Evolutionary conservation across 257 asterid genomes (phyloP), one percentile per base, ranked within the genome.

Genomic region (Marsdenia floribunda): DNA sequence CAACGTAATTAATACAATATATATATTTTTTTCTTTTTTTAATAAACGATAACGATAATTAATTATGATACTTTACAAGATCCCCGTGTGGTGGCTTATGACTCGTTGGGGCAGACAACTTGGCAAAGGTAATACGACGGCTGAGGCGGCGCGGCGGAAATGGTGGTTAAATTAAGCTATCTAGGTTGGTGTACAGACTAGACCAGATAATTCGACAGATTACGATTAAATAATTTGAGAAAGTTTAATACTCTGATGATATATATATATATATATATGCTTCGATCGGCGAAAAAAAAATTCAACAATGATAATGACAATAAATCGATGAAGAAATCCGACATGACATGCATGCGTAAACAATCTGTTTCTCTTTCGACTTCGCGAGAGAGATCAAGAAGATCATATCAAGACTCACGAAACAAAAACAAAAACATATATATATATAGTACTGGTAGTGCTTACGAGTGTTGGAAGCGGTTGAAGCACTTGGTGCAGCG

Each of bases 381-480:
- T 0, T 44, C 49, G 33, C 49, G 33, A 29, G 12, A 44, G 12
- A 44, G 3, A 5, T 12, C 47, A 16, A 64, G 24, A 37, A 6
- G 3, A 55, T 42, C 49, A 55, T 22, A 55, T 55, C 10, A 57
- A 63, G n/a, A 16, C 46, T 29, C 33, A 26, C 4, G n/a, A 54
- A 22, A 37, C 7, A 7, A 4, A 65, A 33, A 71, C 47, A 53
- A 53, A 44, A n/a, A 50, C 19, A 8, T 11, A 47, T 4, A 12
- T 52, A 52, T 4, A 16, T 15, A 46, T 8, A 18, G 70, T 2
- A 16, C 49, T 3, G 74, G 35, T 1, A 49, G 40, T 46, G 73
- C 91, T 0, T 89, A 93, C 98, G 93, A 86, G 97, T 93, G 98
- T 69, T 93, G 98, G 83, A 79, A 91, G 87, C 98, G 98, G 82